Evolutionary conservation across 2,329 filamentous ascomycete genomes (phyloP).

Genomic region (Penicillium sclerotiorum): DNA sequence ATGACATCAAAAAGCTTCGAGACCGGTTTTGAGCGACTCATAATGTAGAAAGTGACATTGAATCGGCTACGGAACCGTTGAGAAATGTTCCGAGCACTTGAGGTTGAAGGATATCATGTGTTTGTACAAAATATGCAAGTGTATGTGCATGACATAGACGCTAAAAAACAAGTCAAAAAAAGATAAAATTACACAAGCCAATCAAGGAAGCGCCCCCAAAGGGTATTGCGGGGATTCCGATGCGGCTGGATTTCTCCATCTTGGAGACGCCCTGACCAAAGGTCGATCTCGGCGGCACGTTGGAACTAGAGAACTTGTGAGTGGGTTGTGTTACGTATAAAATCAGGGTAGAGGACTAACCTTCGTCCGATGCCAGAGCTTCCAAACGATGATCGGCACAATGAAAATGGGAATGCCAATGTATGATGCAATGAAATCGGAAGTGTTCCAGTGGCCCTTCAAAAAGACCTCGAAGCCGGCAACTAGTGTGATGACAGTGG

Average conservation of each 20-base stretch:
- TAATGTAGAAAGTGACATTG: background rate
- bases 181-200: slow-evolving; percentile 27
- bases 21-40: slow-evolving; percentile 16
- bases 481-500: slow-evolving; percentile 64
- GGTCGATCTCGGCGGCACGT: slow-evolving; percentile 30
- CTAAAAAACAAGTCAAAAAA: slow-evolving; percentile 18
- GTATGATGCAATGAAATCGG: slow-evolving; percentile 44
- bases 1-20: slow-evolving; percentile 36
- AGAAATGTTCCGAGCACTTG: too few species aligned
- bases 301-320: slow-evolving; percentile 19
- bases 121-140: background rate
- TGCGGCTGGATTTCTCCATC: slow-evolving; percentile 31
- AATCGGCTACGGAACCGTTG: slow-evolving; percentile 13
- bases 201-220: slow-evolving; percentile 27
- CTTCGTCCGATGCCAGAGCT: slow-evolving; percentile 42
- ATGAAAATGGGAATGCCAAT: slow-evolving; percentile 47
- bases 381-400: slow-evolving; percentile 47
- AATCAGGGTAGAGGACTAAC: slow-evolving; percentile 24
- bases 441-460: slow-evolving; percentile 36
- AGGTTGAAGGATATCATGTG: background rate
- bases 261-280: slow-evolving; percentile 36
- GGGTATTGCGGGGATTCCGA: slow-evolving; percentile 18
- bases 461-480: slow-evolving; percentile 64
- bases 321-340: background rate
- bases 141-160: slow-evolving; percentile 6